Percentiles rank a stretch among this genome's conserved stretches.
phyloP scores from a whole-genome alignment of 148 eudicot species.

The Chenopodium album region DNA sequence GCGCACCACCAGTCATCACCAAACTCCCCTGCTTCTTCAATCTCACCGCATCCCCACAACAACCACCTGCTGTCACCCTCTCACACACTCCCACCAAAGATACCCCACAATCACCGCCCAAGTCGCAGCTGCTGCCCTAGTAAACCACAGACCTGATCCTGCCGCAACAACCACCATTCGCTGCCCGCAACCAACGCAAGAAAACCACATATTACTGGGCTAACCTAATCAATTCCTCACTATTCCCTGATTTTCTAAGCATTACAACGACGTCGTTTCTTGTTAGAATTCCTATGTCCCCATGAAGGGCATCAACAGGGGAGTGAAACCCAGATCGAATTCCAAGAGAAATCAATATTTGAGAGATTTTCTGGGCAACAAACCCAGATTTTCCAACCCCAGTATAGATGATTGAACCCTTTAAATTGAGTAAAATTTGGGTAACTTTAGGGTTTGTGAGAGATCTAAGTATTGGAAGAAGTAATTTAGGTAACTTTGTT shows the following conservation, averaged over 20 bases:
- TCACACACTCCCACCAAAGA: too few species aligned
- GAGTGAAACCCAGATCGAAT: constrained; percentile 69
- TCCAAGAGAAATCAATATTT: constrained; percentile 75
- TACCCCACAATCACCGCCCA: too few species aligned
- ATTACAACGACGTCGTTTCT: constrained; percentile 56
- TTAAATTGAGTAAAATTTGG: constrained; percentile 54
- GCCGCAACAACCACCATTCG: too few species aligned
- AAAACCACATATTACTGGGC: constrained; percentile 25
- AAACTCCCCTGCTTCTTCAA: too few species aligned
- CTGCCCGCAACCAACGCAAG: too few species aligned
- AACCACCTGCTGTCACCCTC: too few species aligned
- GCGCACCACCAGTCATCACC: too few species aligned
- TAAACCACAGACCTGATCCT: too few species aligned
- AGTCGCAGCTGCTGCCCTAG: too few species aligned
- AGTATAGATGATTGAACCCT: constrained; percentile 77
- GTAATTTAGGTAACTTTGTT: constrained; percentile 68
- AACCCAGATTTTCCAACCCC: constrained; percentile 98
- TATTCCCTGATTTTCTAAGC: constrained; percentile 80
- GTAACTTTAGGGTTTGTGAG: constrained; percentile 70
- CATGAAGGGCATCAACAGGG: constrained; percentile 88
- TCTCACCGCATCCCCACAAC: too few species aligned
- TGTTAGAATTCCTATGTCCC: constrained; percentile 74
- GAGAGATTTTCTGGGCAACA: constrained; percentile 88
- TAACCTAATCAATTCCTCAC: constrained; percentile 66
- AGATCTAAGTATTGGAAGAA: constrained; percentile 75